Evolutionary conservation across 768 basidiomycete species (phyloP), one percentile per base, ranked within the genome.

Genomic region (Lentinula detonsa): DNA sequence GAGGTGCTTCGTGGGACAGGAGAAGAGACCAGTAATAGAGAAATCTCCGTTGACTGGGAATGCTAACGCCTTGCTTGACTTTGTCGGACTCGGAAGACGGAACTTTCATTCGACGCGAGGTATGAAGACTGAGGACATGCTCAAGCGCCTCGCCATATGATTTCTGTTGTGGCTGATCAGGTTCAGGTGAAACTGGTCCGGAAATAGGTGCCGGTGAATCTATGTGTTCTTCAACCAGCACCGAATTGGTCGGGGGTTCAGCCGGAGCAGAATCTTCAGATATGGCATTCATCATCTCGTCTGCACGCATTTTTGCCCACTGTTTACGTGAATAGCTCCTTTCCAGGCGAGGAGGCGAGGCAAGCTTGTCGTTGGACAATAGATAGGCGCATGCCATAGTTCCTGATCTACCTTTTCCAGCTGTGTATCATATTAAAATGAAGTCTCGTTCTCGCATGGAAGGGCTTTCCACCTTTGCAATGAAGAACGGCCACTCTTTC

Each of bases 341-440:
- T 66, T 80, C 74, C 3, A 82, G 71, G 34, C 74, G 72, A 0
- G 82, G 82, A 4, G 84, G 75, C 3, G 75, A 73, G 7, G 84
- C 82, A 1, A 71, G 61, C 43, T 74, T 74, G 21, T 80, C 77
- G 2, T 84, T 74, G 0, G 89, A 80, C 13, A 95, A 81, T 2
- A 95, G 78, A 70, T 93, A 91, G 9, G 90, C 79, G 69, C 93
- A 93, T 0, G 92, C 90, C 64, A 95, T 81, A 0, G 90, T 93
- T 8, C 93, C 93, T 0, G 92, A 93, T 57, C 93, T 80, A 13
- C 92, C 92, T 71, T 95, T 89, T 0, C 90, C 88, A 56, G 88
- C 89, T 90, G 57, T 35, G 52, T 54, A n/a, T 55, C 5, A 18
- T 23, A n/a, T 28, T 42, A 31, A 15, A 33, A n/a, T 33, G 15